A percentile compares a stretch with the other conserved stretches of the same genome.
phyloP scores from a whole-genome alignment of 208 protist genomes.

The Crithidia bombi region DNA sequence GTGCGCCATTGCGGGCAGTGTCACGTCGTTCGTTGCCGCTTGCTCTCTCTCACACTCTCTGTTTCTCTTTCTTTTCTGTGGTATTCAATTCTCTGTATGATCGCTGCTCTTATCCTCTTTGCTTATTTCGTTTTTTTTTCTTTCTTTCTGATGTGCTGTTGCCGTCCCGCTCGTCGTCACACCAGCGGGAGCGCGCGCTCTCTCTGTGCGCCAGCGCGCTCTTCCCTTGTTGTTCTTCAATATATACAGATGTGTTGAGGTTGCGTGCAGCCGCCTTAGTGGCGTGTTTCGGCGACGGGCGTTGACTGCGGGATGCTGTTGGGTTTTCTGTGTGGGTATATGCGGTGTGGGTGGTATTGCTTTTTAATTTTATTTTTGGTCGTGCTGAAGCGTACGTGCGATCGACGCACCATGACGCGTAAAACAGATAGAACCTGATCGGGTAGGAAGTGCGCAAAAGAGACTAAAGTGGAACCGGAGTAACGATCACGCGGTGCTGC shows the following conservation, averaged over 20 bases:
- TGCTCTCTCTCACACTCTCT: slow-evolving; percentile 9
- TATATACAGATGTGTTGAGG: too few relatives aligned
- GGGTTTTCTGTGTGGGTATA: not conserved
- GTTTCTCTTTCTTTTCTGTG: slow-evolving; percentile 4
- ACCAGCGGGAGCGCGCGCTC: too few relatives aligned
- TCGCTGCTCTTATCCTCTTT: slow-evolving; percentile 7
- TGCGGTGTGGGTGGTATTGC: too few relatives aligned
- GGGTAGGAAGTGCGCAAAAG: too few relatives aligned
- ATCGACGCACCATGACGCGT: not conserved
- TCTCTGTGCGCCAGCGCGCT: not conserved
- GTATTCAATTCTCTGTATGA: slow-evolving; percentile 1
- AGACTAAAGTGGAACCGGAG: too few relatives aligned
- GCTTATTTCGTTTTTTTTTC: slow-evolving; percentile 12
- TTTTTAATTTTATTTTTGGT: not conserved
- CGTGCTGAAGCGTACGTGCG: not conserved
- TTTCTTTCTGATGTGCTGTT: not conserved
- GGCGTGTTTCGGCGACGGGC: too few relatives aligned
- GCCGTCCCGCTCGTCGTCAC: too few relatives aligned
- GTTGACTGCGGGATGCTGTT: not conserved
- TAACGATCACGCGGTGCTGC: too few relatives aligned
- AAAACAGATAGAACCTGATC: too few relatives aligned
- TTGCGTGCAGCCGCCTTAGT: too few relatives aligned
- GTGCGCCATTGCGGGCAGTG: too few relatives aligned
- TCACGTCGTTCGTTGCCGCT: not conserved
- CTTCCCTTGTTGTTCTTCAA: not conserved